Evolutionary conservation across 169 alveolate species (phyloP).

Genomic region (Cryptosporidium ubiquitum): DNA sequence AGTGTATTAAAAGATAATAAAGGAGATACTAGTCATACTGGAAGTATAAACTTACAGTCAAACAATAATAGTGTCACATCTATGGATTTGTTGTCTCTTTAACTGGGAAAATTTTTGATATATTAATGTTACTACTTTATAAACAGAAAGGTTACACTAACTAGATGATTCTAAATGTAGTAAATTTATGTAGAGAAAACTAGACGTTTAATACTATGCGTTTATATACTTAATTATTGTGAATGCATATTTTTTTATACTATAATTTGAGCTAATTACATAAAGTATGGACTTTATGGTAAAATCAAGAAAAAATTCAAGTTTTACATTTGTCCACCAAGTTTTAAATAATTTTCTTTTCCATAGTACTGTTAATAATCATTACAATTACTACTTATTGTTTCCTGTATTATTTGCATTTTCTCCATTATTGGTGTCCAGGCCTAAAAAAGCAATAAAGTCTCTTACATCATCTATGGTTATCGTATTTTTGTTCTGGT

Average conservation of each 20-base stretch:
- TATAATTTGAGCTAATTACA: background rate
- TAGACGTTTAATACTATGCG: background rate
- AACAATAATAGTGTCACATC: background rate
- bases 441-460: constrained; percentile 27
- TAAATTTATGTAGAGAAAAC: no score
- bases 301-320: no score
- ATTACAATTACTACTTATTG: background rate
- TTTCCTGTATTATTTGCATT: background rate
- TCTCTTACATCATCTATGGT: constrained; percentile 38
- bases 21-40: background rate
- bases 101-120: background rate
- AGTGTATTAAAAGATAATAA: background rate
- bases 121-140: background rate
- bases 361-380: background rate
- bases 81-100: background rate
- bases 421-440: background rate
- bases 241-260: no score
- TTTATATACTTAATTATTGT: no score
- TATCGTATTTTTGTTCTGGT: constrained; percentile 24
- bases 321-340: no score
- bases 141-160: background rate
- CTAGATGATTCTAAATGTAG: background rate
- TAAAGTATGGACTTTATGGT: no score
- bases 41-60: background rate
- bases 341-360: no score